Percentiles rank a stretch among this genome's conserved stretches.
These are phyloP conservation scores for Cryphonectria japonica DNA, from an alignment of 2,329 filamentous ascomycete genomes.

Conservation along the genomic window DNA sequence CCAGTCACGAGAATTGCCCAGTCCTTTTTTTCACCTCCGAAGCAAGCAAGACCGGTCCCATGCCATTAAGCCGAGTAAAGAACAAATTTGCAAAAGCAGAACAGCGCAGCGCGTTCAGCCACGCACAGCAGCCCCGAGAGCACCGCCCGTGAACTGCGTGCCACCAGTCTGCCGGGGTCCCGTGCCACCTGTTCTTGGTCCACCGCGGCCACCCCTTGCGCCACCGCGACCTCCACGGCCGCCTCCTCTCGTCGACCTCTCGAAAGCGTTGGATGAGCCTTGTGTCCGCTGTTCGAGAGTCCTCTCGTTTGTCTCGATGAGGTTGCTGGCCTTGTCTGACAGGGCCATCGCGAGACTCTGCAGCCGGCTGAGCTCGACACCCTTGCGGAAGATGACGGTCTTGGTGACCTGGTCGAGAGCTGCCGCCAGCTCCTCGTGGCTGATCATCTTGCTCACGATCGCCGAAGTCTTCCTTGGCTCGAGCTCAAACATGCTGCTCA, in stretches of 20 bases:
- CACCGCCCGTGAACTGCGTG: conserved; percentile 81
- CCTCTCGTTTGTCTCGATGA: conserved; percentile 97
- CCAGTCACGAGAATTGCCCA: conserved; percentile 27
- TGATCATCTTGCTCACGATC: conserved; percentile 98
- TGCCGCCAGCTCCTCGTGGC: conserved; percentile 94
- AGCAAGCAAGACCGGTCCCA: conserved; percentile 29
- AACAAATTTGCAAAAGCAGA: conserved; percentile 19
- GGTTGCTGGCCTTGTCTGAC: conserved; percentile 91
- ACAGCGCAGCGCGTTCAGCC: conserved; percentile 46
- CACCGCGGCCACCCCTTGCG: conserved; percentile 63
- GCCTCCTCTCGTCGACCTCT: conserved; percentile 64
- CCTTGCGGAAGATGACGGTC: conserved; percentile 99
- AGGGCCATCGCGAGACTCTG: conserved; percentile 94
- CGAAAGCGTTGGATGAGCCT: conserved; percentile 92
- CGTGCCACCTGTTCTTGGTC: conserved; percentile 61
- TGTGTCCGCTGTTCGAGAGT: conserved; percentile 96
- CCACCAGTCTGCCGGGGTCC: conserved; percentile 70
- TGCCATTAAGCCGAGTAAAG: conserved; percentile 29
- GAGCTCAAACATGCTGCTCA: conserved; percentile 95
- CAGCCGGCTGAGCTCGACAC: conserved; percentile 93
- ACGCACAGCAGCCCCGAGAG: conserved; percentile 70
- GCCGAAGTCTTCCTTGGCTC: conserved; percentile 89
- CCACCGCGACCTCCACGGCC: conserved; percentile 70
- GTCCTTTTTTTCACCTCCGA: conserved; percentile 27
- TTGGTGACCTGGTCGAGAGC: conserved; percentile 97